A percentile compares a stretch with the other conserved stretches of the same genome.
Conservation (phyloP, 2,329 filamentous ascomycete species). For the Aspergillus niger region DNA sequence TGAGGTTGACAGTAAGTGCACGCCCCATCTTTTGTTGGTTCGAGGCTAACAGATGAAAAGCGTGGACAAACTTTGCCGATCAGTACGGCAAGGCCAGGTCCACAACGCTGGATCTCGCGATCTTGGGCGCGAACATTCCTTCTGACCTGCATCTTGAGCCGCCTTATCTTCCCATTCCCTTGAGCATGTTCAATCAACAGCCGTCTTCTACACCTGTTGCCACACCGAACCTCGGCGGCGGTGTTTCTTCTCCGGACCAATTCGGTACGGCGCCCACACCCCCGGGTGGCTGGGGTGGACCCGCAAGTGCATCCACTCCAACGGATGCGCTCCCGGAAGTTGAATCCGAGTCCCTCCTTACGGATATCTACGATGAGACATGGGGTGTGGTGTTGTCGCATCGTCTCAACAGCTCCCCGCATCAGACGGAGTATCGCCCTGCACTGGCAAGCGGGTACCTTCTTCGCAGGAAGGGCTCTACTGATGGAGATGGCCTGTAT, state of each 20-base stretch:
- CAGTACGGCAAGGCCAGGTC: conserved; percentile 41
- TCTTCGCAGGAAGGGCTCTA: conserved; percentile 46
- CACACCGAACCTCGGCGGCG: conserved; percentile 40
- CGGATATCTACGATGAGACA: conserved; percentile 61
- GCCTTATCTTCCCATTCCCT: conserved; percentile 35
- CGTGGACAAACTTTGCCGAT: conserved; percentile 40
- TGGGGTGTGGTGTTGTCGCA: conserved; percentile 61
- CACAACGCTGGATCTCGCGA: conserved; percentile 38
- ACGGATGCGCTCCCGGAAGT: conserved; percentile 41
- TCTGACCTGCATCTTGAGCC: conserved; percentile 40
- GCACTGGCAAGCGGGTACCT: conserved; percentile 50
- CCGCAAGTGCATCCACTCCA: conserved; percentile 42
- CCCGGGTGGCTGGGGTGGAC: conserved; percentile 28
- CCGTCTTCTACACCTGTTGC: conserved; percentile 41
- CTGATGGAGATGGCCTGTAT: conserved; percentile 45
- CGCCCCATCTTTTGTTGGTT: background rate
- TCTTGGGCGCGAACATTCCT: conserved; percentile 38
- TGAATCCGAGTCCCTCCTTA: conserved; percentile 59
- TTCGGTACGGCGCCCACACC: conserved; percentile 43
- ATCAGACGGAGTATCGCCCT: conserved; percentile 45
- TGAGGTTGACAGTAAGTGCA: conserved; percentile 51
- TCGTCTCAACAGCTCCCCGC: conserved; percentile 45
- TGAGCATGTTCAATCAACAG: conserved; percentile 35
- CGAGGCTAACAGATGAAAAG: conserved; percentile 31
- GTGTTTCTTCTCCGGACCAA: conserved; percentile 46